Evolutionary conservation across 2,329 filamentous ascomycete genomes (phyloP).

Genomic region (Arthroderma sp.): DNA sequence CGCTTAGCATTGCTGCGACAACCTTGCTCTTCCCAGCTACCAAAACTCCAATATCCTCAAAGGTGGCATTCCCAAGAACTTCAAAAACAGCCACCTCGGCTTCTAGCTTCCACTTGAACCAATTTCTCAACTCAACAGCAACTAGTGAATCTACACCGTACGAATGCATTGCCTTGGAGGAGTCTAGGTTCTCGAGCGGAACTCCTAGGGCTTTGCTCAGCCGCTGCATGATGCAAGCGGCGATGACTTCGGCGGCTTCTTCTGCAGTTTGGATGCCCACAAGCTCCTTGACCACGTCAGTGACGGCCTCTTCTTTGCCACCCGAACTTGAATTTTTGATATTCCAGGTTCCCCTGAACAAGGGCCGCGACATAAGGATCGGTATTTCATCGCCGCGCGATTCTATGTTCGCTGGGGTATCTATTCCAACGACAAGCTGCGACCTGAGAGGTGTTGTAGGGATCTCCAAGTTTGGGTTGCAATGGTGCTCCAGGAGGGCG

Average conservation of each 20-base stretch:
- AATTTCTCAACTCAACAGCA: constrained; percentile 12
- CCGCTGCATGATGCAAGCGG: neutral
- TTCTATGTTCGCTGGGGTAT: neutral
- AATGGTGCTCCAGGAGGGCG: neutral
- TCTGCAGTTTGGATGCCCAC: neutral
- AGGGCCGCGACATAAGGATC: neutral
- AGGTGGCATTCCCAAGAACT: neutral
- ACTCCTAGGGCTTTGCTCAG: neutral
- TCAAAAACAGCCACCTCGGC: constrained; percentile 7
- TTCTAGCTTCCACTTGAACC: constrained; percentile 8
- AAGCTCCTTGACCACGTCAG: too few relatives aligned
- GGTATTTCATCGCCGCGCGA: neutral
- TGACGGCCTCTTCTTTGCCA: neutral
- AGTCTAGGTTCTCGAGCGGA: constrained; percentile 7
- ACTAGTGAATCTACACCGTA: constrained; percentile 12
- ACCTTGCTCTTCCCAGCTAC: too few relatives aligned
- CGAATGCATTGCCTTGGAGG: constrained; percentile 1
- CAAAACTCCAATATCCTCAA: too few relatives aligned
- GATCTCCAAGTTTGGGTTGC: neutral
- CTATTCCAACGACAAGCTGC: neutral
- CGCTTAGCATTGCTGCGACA: too few relatives aligned
- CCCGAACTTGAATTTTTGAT: neutral
- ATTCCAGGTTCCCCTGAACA: neutral
- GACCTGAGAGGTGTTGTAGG: neutral
- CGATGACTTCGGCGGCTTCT: neutral